Conservation (phyloP, 768 basidiomycete species). For the Pisolithus marmoratus region DNA sequence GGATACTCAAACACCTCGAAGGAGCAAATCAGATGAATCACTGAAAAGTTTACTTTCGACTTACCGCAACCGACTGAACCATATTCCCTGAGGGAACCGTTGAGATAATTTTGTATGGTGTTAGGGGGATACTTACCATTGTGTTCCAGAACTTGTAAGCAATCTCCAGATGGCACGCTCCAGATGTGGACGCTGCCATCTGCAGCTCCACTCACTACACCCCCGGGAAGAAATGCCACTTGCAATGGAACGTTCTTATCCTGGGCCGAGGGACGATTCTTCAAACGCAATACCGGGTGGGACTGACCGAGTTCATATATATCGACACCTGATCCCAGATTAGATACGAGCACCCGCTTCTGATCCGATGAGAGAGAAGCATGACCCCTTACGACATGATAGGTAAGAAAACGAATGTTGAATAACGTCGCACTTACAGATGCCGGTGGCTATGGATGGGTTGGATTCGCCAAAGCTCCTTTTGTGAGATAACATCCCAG, state of each 20-base stretch:
- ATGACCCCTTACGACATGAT: conserved; percentile 1
- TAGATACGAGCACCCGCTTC: not conserved
- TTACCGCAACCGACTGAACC: conserved; percentile 1
- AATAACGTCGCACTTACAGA: not conserved
- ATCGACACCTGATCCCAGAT: conserved; percentile 1
- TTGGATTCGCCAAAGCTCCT: conserved; percentile 1
- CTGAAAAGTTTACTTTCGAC: not conserved
- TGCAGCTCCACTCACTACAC: not conserved
- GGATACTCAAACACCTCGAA: not conserved
- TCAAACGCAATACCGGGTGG: not conserved
- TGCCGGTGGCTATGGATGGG: conserved; percentile 2
- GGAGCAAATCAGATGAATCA: not conserved
- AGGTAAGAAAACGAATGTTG: not conserved
- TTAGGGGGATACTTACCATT: not conserved
- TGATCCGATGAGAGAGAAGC: not conserved
- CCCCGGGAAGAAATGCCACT: not conserved
- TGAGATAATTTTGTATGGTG: not conserved
- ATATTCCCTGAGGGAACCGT: not conserved
- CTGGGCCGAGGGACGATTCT: not conserved
- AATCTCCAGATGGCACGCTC: not conserved
- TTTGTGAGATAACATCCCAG: not conserved
- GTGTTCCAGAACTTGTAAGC: not conserved
- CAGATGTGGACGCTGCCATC: conserved; percentile 1
- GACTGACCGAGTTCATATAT: not conserved
- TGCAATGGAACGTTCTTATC: not conserved